These are phyloP conservation scores for Bocquillonia castaneifolia DNA, from an alignment of 441 rosid species.

Conservation along the genomic window DNA sequence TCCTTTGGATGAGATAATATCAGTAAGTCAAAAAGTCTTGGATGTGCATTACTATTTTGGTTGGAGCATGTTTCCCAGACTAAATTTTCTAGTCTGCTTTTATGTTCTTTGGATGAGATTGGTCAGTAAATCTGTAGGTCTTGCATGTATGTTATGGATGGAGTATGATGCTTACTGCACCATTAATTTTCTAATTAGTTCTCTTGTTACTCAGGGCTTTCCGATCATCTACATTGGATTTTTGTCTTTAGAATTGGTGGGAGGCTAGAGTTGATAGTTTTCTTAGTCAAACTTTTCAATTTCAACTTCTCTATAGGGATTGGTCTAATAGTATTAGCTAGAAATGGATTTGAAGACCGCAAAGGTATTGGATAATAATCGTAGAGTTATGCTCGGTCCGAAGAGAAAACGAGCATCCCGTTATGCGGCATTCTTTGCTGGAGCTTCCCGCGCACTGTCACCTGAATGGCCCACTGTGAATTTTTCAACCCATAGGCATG, in stretches of 20 bases:
- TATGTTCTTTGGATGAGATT: background rate
- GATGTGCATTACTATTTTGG: no score
- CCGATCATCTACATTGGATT: conserved; percentile 19
- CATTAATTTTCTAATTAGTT: background rate
- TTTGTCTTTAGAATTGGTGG: conserved; percentile 26
- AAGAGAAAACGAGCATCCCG: conserved; percentile 58
- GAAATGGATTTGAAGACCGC: conserved; percentile 65
- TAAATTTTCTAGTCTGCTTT: no score
- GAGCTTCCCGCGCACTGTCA: conserved; percentile 35
- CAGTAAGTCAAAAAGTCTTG: no score
- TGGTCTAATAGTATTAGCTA: conserved; percentile 47
- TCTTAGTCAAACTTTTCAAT: conserved; percentile 38
- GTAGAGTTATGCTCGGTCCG: conserved; percentile 35
- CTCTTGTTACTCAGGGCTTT: conserved; percentile 33
- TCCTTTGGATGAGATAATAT: no score
- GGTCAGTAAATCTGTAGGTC: background rate
- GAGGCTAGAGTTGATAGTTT: conserved; percentile 29
- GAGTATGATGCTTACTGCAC: background rate
- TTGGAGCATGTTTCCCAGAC: no score
- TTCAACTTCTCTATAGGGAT: conserved; percentile 50
- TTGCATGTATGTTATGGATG: background rate
- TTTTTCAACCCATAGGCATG: conserved; percentile 26
- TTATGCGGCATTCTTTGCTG: conserved; percentile 37
- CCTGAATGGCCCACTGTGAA: conserved; percentile 33
- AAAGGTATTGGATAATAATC: conserved; percentile 72